Evolutionary conservation across 163 green algal species (phyloP), one percentile per base, ranked within the genome.

Genomic region (Scenedesmus sp.): DNA sequence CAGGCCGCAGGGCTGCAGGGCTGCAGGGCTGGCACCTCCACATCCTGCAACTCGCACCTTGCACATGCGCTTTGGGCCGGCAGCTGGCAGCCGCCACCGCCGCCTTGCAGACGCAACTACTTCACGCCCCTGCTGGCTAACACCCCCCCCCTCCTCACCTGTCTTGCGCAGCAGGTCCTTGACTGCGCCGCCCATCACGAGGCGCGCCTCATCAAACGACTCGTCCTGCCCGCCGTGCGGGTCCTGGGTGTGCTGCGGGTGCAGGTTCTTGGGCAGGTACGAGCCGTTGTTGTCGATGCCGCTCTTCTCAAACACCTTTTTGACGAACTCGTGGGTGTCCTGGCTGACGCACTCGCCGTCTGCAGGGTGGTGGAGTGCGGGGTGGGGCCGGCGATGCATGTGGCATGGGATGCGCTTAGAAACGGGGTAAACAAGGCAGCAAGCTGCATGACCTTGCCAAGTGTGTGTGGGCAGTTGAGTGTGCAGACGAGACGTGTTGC

Each of bases 191-290:
- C 53, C 56, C 87, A 81, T 86, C 10, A 91, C 87, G 43, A 87
- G 49, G 20, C 33, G 35, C 9, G 87, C 87, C 78, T 91, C 87
- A 9, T n/a, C 65, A 44, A 90, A 80, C 33, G 72, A 46, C 49
- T 65, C 59, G 37, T 85, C 46, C 72, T 81, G 53, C 49, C 59
- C 86, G n/a, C 65, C 56, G 46, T 89, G 59, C 46, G 72, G 70
- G 22, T 90, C 89, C 46, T 72, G 49, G 56, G 79, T 81, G 53
- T 49, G 33, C 20, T 35, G 26, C 30, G 92, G 92, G 87, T 94
- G 91, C 49, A 94, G 73, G n/a, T 24, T 78, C 51, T 81, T 65
- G n/a, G 92, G 92, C 51, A 94, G 90, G 87, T 91, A 91, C 6
- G 92, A 92, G 78, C 81, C 43, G 1, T 83, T 79, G n/a, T 49